Base-by-base conservation (phyloP, 2,329 filamentous ascomycete genomes). In the Elsinoe fawcettii region DNA sequence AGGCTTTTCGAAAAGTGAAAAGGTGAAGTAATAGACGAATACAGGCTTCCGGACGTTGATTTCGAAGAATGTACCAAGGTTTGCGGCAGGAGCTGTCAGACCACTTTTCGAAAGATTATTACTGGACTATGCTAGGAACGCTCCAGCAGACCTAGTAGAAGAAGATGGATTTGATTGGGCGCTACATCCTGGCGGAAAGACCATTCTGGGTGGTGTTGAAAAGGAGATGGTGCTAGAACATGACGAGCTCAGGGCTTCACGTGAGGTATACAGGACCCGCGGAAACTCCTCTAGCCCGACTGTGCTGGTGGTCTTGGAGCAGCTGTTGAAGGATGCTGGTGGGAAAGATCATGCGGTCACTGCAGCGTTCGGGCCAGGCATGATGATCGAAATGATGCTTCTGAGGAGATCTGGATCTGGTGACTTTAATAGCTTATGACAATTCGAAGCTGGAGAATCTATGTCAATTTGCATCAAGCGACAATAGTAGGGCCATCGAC, bases 201-300 rank as follows among this genome's bases (percentile, higher is more conserved):
- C 83, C 1, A 86, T 88, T 41, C 72, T 88, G 1, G 77, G 81
- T 0, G 83, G 83, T 0, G 81, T 85, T 0, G 80, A 87, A 66
- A 73, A 73, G 41, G 75, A 73, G 1, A 75, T 88, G 74, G 67
- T 71, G 5, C 77, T 88, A 47, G 75, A 75, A 0, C 71, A 82
- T 0, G 80, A 85, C 63, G 84, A 87, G 62, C 82, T 88, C 73
- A 77, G 83, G 49, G 84, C 84, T n/a, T 85, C 82, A 59, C 86
- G 85, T 65, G 80, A 86, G 60, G 80, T 82, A 16, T 88, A 88
- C 63, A 81, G 82, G 51, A 80, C 80, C 55, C 81, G 82, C 63
- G 85, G 86, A 1, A 89, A 88, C 69, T 85, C 82, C 60, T 87
- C 84, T 1, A 74, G 72, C 58, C 82, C 85, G 7, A 87, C 85